phyloP scores from a whole-genome alignment of 2,329 filamentous ascomycete species.

The Penicillium sp. region DNA sequence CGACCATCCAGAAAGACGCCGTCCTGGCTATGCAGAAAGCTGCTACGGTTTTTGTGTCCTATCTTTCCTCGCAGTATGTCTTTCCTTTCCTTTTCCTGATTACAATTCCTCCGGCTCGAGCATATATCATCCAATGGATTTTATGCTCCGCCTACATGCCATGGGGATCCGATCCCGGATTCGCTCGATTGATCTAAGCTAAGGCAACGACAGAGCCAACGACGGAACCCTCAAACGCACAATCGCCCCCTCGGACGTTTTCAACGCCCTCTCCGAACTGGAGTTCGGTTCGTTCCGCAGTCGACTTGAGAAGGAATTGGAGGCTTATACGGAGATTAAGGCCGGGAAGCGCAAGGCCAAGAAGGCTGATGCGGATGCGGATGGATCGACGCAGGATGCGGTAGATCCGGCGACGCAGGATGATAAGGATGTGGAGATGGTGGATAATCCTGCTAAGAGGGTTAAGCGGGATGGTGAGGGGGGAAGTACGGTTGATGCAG shows the following conservation, averaged over 20 bases:
- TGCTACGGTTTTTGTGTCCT: constrained; percentile 64
- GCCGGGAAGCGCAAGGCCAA: constrained; percentile 47
- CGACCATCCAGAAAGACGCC: constrained; percentile 63
- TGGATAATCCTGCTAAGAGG: constrained; percentile 25
- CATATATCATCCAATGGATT: too few species aligned
- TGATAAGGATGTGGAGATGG: constrained; percentile 23
- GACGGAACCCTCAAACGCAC: constrained; percentile 61
- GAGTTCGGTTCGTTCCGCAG: constrained; percentile 59
- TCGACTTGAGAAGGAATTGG: constrained; percentile 57
- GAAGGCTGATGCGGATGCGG: constrained; percentile 42
- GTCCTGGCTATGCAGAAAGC: constrained; percentile 61
- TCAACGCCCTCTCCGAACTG: constrained; percentile 57
- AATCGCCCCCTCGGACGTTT: constrained; percentile 58
- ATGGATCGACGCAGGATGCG: constrained; percentile 8
- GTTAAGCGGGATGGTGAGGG: constrained; percentile 22
- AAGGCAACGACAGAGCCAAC: constrained; percentile 49
- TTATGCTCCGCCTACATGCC: too few species aligned
- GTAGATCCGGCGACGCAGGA: constrained; percentile 9
- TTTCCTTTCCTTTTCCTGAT: too few species aligned
- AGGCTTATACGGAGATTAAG: constrained; percentile 45
- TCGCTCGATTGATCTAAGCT: constrained; percentile 2
- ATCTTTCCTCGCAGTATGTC: constrained; percentile 57
- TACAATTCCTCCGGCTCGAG: background rate
- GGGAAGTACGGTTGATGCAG: background rate
- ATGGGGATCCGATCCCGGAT: background rate